Conservation (phyloP, 306 rosid genomes). For the Canavalia ensiformis region DNA sequence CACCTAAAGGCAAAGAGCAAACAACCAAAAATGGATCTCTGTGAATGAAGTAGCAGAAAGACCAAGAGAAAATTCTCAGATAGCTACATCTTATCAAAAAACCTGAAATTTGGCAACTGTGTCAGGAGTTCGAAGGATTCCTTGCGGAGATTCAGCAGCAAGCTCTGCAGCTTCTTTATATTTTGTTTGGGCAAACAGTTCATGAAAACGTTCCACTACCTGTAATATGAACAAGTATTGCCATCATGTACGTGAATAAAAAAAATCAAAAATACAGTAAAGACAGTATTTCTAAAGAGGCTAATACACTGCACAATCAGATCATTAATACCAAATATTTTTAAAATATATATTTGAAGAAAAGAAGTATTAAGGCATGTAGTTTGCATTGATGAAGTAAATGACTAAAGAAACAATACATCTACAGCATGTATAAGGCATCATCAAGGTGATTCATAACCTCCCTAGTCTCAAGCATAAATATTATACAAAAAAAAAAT, state of each 20-base stretch:
- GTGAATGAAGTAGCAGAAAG: constrained; percentile 20
- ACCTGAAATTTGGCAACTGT: constrained; percentile 99
- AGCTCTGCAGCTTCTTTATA: constrained; percentile 99
- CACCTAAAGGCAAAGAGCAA: constrained; percentile 12
- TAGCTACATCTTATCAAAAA: constrained; percentile 29
- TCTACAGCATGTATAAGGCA: not conserved
- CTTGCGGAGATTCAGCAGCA: constrained; percentile 99
- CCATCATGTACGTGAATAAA: constrained; percentile 40
- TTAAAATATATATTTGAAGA: not conserved
- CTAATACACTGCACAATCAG: constrained; percentile 7
- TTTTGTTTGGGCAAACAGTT: constrained; percentile 96
- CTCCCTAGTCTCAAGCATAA: constrained; percentile 18
- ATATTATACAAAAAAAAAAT: constrained; percentile 16
- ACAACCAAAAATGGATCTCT: constrained; percentile 5
- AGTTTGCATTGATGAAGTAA: constrained; percentile 27
- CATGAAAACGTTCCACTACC: constrained; percentile 99
- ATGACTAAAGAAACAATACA: constrained; percentile 38
- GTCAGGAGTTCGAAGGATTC: constrained; percentile 97
- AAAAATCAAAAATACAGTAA: constrained; percentile 24
- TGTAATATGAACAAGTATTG: constrained; percentile 52
- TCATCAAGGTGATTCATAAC: constrained; percentile 11
- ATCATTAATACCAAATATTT: constrained; percentile 23
- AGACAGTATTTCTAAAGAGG: constrained; percentile 11
- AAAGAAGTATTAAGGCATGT: not conserved
- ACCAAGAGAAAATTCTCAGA: constrained; percentile 7